phyloP scores from a whole-genome alignment of 2,329 filamentous ascomycete genomes.

The Daldinia sp. region DNA sequence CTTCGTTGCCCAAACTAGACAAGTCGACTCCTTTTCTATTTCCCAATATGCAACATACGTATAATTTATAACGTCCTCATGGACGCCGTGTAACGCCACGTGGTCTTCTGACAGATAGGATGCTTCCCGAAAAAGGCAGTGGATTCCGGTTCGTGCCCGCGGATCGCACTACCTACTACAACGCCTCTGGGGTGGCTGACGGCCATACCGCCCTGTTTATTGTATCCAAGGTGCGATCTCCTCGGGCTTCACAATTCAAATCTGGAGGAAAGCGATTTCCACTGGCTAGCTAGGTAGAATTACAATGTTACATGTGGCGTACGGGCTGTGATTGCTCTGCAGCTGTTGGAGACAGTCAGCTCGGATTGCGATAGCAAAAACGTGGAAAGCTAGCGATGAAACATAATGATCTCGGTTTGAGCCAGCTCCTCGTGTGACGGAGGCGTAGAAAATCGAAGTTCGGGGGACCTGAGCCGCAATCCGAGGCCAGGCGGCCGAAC shows the following conservation, averaged over 20 bases:
- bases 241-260: conserved; percentile 1
- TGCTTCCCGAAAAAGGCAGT: neutral
- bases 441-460: conserved; percentile 6
- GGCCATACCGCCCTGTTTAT: conserved; percentile 6
- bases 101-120: conserved; percentile 8
- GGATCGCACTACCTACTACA: conserved; percentile 3
- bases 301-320: conserved; percentile 5
- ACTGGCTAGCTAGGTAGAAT: conserved; percentile 13
- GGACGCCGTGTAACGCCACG: conserved; percentile 31
- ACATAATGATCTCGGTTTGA: conserved; percentile 1
- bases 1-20: neutral
- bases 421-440: conserved; percentile 2
- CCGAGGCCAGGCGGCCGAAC: conserved; percentile 1
- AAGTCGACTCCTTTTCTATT: conserved; percentile 10
- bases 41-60: conserved; percentile 11
- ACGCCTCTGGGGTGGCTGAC: conserved; percentile 2
- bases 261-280: neutral
- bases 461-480: conserved; percentile 22
- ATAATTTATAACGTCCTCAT: conserved; percentile 22
- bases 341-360: conserved; percentile 9
- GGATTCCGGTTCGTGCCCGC: conserved; percentile 9
- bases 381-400: conserved; percentile 1
- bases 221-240: neutral
- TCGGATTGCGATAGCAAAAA: conserved; percentile 1
- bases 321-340: conserved; percentile 7